Evolutionary conservation across 768 basidiomycete species (phyloP), one percentile per base, ranked within the genome.

Genomic region (Pleurotus tuoliensis): DNA sequence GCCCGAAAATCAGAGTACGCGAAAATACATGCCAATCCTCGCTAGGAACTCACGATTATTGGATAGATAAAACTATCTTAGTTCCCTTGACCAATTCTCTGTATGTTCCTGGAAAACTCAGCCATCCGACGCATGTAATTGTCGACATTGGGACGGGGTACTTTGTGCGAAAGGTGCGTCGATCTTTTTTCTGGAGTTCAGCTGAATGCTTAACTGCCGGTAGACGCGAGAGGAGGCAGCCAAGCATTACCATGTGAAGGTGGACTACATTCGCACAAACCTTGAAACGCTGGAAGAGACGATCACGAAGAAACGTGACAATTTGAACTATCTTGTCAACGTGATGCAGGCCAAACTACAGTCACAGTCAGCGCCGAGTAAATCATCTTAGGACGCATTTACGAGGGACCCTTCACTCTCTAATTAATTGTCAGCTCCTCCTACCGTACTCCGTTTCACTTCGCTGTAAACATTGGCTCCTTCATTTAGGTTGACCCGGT

Each of bases 121-220:
- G 76, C 41, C 90, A 97, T 66, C 70, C 82, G 0, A 88, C 94
- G 45, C 82, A 92, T 62, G 95, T 99, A 47, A 87, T 98, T 59
- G 84, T 98, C 39, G 97, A 99, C 68, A 80, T 98, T 24, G 97
- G 97, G 1, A 98, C 96, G 0, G 96, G 97, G 0, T 99, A 98
- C 71, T 98, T 88, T 62, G 90, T 98, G 15, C 86, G 92, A 72
- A 99, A 98, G 82, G 97, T 92, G 47, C 44, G 76, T 55, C 16
- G 9, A 43, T 41, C 16, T 52, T 8, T 52, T 8, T 25, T 53
- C 18, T 54, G 53, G 24, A 61, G 38, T 11, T 20, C 18, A n/a
- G n/a, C 9, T 47, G 5, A 25, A 34, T 15, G 45, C 39, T 22
- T 56, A 12, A 51, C 25, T 52, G 18, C n/a, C 5, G 9, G n/a